Evolutionary conservation across 805 yeast genomes (phyloP), one percentile per base, ranked within the genome.

Genomic region (Blastobotrys peoriensis): DNA sequence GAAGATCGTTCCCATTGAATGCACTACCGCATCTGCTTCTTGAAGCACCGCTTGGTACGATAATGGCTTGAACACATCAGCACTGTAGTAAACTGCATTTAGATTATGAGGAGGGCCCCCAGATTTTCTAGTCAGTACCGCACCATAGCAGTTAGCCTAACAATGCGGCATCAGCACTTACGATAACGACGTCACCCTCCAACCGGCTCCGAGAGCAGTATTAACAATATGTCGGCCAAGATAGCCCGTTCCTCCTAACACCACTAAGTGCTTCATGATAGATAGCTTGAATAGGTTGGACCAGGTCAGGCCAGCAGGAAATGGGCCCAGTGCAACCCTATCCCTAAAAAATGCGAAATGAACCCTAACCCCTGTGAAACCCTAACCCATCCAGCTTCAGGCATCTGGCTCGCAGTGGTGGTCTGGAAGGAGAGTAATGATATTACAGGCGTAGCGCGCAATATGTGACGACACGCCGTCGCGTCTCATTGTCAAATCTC

Each of bases 201-300:
- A 78, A 0, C 94, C 94, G 16, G 75, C 61, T 18, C 62, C 64
- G 1, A 84, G 62, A 0, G 83, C 94, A 2, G 73, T 71, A 58
- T 81, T 81, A 58, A 94, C 85, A 5, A 89, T 79, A 27, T 80
- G 67, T 45, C 68, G 71, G 9, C 95, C 83, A 15, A 89, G 62
- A 58, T 86, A 86, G 5, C 97, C 97, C 52, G 77, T 79, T 0
- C 97, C 96, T 15, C 98, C 98, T 56, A 88, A 78, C 0, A 88
- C 86, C 3, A 86, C 77, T 2, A 76, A 51, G 38, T 49, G 52
- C 55, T 65, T 69, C 30, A 25, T 25, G 8, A 8, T 8, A 8
- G 13, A 8, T 8, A 25, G 30, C n/a, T n/a, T n/a, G n/a, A n/a
- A n/a, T n/a, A n/a, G n/a, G n/a, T n/a, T n/a, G n/a, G n/a, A n/a